Evolutionary conservation across 345 rosid species (phyloP).

Genomic region (Balakata baccata): DNA sequence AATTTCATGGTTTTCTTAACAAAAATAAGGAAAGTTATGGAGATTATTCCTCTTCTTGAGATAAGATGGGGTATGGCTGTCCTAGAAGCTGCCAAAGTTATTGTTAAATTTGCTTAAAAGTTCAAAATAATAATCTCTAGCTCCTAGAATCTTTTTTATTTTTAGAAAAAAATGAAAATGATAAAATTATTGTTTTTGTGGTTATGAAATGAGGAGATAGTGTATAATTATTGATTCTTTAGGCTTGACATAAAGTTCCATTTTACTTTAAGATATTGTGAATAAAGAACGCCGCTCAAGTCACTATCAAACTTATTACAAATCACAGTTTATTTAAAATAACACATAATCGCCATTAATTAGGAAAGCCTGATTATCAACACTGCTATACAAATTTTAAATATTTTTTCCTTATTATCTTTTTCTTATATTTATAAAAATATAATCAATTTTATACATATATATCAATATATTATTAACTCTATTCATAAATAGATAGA

Average conservation of each 20-base stretch:
- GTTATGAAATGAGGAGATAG: neutral
- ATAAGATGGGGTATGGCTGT: constrained; percentile 17
- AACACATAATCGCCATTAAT: too few relatives aligned
- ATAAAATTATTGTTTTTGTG: constrained; percentile 4
- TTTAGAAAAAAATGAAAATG: neutral
- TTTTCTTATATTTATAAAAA: too few relatives aligned
- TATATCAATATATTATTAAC: too few relatives aligned
- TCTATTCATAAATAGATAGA: too few relatives aligned
- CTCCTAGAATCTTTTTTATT: neutral
- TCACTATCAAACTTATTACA: neutral
- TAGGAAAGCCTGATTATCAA: too few relatives aligned
- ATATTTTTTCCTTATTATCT: too few relatives aligned
- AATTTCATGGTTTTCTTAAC: neutral
- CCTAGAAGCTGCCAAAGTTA: neutral
- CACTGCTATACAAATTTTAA: too few relatives aligned
- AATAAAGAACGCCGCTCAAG: constrained; percentile 1
- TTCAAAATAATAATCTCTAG: constrained; percentile 6
- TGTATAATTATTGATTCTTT: neutral
- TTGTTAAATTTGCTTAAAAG: neutral
- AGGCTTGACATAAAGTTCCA: neutral
- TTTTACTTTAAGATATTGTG: constrained; percentile 2
- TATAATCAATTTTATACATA: too few relatives aligned
- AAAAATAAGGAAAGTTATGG: neutral
- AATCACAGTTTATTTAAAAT: neutral
- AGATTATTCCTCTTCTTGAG: neutral